Evolutionary conservation across 2,329 filamentous ascomycete genomes (phyloP), one percentile per base, ranked within the genome.

Genomic region (Epicoccum nigrum): DNA sequence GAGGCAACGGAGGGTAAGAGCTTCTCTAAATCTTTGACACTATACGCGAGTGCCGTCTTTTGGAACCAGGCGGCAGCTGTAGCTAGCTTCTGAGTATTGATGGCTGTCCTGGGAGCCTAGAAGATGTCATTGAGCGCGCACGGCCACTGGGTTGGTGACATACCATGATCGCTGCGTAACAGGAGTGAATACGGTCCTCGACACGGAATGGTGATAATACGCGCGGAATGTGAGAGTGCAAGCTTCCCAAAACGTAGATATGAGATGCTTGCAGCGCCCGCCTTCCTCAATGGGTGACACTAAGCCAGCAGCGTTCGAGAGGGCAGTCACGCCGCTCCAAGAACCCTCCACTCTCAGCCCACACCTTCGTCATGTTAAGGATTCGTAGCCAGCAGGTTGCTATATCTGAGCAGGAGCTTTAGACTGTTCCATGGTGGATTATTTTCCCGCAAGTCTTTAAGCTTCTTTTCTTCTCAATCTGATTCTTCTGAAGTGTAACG

Each of bases 1-100:
- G 82, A 83, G 5, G 83, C 83, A 37, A 86, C 79, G 1, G 79
- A 75, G 2, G 84, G 84, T 20, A 89, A 74, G 7, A 75, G 74
- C 69, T 87, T 88, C 69, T 88, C 86, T 8, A 89, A 80, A 51
- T 88, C 86, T 65, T 87, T 87, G 71, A 88, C 77, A 44, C 79
- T 85, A 71, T 87, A 84, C 15, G 84, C 85, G 30, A 81, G 82
- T 50, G 81, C 77, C 4, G 83, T 83, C 52, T 79, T 77, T 62
- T 81, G 83, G 55, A 88, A 79, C 76, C 84, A 84, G 13, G 78
- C 71, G 54, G 86, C 75, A 55, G 86, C 83, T 30, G 81, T 76
- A 21, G 77, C 74, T 59, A 83, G 78, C 69, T 87, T 88, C 31
- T 80, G 79, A 11, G 78, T 75, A 50, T 84, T 82, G 53, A 83